phyloP scores from a whole-genome alignment of 2,329 filamentous ascomycete genomes.

The Fusarium penzigii region DNA sequence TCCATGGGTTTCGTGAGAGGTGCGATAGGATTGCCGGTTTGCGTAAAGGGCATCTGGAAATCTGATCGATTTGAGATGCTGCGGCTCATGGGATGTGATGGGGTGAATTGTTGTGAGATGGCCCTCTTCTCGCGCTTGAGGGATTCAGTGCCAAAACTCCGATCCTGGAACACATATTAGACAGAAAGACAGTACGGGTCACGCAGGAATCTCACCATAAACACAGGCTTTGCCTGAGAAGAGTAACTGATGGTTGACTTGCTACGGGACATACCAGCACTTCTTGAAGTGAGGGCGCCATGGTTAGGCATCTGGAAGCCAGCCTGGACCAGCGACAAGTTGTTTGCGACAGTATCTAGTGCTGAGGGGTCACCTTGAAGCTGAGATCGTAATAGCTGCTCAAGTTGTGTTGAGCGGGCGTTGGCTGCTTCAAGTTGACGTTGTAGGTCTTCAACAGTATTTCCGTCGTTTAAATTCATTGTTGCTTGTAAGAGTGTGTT shows the following conservation, averaged over 20 bases:
- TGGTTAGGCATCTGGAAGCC: constrained; percentile 20
- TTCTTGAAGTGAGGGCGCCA: constrained; percentile 21
- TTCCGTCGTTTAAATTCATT: constrained; percentile 27
- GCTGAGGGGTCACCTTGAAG: constrained; percentile 19
- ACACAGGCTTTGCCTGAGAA: constrained; percentile 24
- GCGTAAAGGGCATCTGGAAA: constrained; percentile 40
- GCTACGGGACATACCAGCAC: constrained; percentile 28
- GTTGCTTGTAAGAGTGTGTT: constrained; percentile 11
- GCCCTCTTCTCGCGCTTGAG: constrained; percentile 25
- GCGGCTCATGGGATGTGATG: constrained; percentile 45
- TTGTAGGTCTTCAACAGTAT: constrained; percentile 27
- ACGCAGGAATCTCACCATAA: constrained; percentile 20
- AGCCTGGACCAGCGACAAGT: constrained; percentile 13
- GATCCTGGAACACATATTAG: constrained; percentile 21
- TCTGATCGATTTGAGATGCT: constrained; percentile 45
- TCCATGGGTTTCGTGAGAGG: constrained; percentile 30
- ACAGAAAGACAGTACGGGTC: constrained; percentile 2
- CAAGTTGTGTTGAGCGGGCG: constrained; percentile 24
- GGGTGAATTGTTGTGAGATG: constrained; percentile 31
- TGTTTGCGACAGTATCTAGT: constrained; percentile 18
- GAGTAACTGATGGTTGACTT: constrained; percentile 31
- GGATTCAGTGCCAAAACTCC: constrained; percentile 14
- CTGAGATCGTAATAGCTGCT: constrained; percentile 24
- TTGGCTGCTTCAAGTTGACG: constrained; percentile 25
- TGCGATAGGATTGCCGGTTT: constrained; percentile 36